These are phyloP conservation scores for Durio zibethinus DNA, from an alignment of 345 rosid genomes.

Conservation along the genomic window DNA sequence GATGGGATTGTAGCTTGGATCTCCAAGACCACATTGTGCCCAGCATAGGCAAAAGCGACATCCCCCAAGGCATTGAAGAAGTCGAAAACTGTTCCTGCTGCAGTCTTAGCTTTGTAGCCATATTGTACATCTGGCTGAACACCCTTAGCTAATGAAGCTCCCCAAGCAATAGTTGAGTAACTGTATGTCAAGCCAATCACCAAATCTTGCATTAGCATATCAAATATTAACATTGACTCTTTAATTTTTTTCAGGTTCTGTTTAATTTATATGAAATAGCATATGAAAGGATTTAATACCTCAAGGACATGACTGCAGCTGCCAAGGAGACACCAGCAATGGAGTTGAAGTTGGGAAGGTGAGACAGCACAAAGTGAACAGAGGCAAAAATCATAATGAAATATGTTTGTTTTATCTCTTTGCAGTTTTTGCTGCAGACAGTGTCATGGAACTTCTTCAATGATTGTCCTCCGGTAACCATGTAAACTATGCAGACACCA, in stretches of 20 bases:
- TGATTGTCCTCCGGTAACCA: constrained; percentile 76
- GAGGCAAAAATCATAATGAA: constrained; percentile 69
- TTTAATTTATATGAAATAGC: neutral
- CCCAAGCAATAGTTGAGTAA: constrained; percentile 80
- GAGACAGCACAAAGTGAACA: constrained; percentile 60
- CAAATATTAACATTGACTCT: neutral
- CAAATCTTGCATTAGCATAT: neutral
- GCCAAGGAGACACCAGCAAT: constrained; percentile 63
- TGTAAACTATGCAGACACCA: constrained; percentile 58
- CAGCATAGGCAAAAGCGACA: constrained; percentile 75
- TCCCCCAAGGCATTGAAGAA: constrained; percentile 59
- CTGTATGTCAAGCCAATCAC: constrained; percentile 23
- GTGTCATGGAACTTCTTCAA: constrained; percentile 53
- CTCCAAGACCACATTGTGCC: constrained; percentile 71
- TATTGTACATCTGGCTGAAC: constrained; percentile 47
- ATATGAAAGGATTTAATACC: constrained; percentile 26
- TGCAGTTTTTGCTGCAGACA: constrained; percentile 41
- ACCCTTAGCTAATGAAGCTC: constrained; percentile 49
- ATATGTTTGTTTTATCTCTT: constrained; percentile 42
- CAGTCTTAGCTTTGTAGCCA: constrained; percentile 32
- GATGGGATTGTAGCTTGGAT: constrained; percentile 82
- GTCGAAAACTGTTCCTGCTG: constrained; percentile 45
- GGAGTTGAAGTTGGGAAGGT: constrained; percentile 80
- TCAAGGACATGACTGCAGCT: constrained; percentile 77
- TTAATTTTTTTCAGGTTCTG: too few species aligned